phyloP scores from a whole-genome alignment of 768 basidiomycete species.

The Kwoniella botswanensis region DNA sequence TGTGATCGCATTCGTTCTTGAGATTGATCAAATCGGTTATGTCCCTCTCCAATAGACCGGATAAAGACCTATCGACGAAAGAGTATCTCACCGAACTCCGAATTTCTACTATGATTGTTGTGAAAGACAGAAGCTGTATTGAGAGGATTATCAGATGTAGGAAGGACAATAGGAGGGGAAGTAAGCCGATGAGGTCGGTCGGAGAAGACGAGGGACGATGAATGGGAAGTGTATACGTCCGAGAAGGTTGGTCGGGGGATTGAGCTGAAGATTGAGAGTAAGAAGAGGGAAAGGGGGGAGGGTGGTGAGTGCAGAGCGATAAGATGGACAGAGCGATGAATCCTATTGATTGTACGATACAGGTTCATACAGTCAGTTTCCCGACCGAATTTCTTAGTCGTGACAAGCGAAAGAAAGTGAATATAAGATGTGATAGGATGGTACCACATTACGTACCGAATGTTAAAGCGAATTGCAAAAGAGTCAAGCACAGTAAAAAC shows the following conservation, averaged over 20 bases:
- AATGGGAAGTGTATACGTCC: background rate
- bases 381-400: background rate
- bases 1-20: background rate
- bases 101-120: conserved; percentile 1
- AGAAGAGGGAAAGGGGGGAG: background rate
- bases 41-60: conserved; percentile 11
- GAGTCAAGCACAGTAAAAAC: conserved; percentile 1
- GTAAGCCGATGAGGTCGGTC: background rate
- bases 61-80: conserved; percentile 3
- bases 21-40: conserved; percentile 16
- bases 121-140: background rate
- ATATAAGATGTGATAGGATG: background rate
- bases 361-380: background rate
- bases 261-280: background rate
- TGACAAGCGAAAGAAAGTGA: background rate
- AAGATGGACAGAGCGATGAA: background rate
- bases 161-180: background rate
- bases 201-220: background rate
- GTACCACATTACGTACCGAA: background rate
- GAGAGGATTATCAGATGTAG: background rate
- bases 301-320: background rate
- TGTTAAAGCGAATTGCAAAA: conserved; percentile 2
- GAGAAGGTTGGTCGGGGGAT: background rate
- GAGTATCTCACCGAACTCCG: conserved; percentile 3
- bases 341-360: background rate